Percentiles rank a stretch among this genome's conserved stretches.
phyloP scores from a whole-genome alignment of 805 yeast genomes.

The Yarrowia porcina region DNA sequence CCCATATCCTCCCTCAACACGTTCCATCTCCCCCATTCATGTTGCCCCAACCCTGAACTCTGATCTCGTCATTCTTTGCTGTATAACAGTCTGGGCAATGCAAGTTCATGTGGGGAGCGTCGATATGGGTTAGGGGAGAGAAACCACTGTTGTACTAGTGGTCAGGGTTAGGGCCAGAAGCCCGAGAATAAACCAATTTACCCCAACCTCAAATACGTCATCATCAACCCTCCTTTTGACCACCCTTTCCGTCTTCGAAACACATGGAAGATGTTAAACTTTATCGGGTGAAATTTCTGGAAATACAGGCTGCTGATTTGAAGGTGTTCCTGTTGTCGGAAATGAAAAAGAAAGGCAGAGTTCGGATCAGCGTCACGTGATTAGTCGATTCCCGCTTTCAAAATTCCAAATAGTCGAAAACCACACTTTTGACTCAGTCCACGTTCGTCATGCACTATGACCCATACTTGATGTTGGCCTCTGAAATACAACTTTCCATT shows the following conservation, averaged over 20 bases:
- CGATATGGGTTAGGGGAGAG: not conserved
- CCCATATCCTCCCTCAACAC: not conserved
- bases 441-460: constrained; percentile 10
- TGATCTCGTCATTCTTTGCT: constrained; percentile 7
- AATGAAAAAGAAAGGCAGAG: not conserved
- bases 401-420: not conserved
- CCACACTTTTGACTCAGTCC: not conserved
- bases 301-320: not conserved
- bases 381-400: no score
- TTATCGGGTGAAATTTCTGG: not conserved
- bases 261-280: constrained; percentile 4
- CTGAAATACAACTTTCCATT: not conserved
- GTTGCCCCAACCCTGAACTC: not conserved
- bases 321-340: not conserved
- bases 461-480: not conserved
- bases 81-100: constrained; percentile 5
- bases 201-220: no score
- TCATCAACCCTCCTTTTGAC: not conserved
- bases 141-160: no score
- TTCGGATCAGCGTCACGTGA: constrained; percentile 1
- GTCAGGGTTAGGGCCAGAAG: not conserved
- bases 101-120: constrained; percentile 6
- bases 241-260: not conserved
- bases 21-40: no score
- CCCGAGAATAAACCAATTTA: no score